Base-by-base conservation (phyloP, 768 basidiomycete genomes). In the Macrolepiota fuliginosa region DNA sequence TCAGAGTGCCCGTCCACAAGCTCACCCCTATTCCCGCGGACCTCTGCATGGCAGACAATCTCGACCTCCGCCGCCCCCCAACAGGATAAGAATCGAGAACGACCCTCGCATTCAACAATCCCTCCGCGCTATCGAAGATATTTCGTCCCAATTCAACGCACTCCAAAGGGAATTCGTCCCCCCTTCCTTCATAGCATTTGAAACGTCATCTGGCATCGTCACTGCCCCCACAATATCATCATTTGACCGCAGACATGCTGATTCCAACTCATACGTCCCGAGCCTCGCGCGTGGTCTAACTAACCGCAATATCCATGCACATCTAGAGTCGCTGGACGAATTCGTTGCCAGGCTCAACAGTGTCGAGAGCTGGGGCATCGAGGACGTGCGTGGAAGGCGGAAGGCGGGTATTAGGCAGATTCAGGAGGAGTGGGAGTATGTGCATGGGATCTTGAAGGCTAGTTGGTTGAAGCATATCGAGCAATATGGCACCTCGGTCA, bases 281-380 rank as follows among this genome's bases (percentile, higher is more conserved):
- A 81, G 81, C 67, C 80, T 92, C 40, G 83, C 85, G 3, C 92
- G 80, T 73, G 85, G 85, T 6, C 72, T 80, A 1, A 75, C 69
- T 45, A 92, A 92, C 69, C 84, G 80, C 19, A 70, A 81, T 0
- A 71, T 91, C 22, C 86, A 87, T 71, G 78, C 74, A 13, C 87
- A 91, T 71, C 74, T 78, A n/a, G 84, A 91, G 66, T 75, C 79
- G 49, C 78, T 92, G 36, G 82, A 82, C 58, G 83, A 82, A 40
- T 72, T 92, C 12, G 77, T 92, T n/a, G 78, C 81, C 50, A 79
- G 79, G 64, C 81, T 92, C 12, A 90, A 92, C 65, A 83, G 80
- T 0, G 80, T 92, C 24, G 83, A 89, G 66, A 88, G 85, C 64
- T 81, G 79, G 64, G 90, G 90, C 0, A 79, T 84, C 52, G 71